Conservation (phyloP, 768 basidiomycete genomes). For the Chiua virens region DNA sequence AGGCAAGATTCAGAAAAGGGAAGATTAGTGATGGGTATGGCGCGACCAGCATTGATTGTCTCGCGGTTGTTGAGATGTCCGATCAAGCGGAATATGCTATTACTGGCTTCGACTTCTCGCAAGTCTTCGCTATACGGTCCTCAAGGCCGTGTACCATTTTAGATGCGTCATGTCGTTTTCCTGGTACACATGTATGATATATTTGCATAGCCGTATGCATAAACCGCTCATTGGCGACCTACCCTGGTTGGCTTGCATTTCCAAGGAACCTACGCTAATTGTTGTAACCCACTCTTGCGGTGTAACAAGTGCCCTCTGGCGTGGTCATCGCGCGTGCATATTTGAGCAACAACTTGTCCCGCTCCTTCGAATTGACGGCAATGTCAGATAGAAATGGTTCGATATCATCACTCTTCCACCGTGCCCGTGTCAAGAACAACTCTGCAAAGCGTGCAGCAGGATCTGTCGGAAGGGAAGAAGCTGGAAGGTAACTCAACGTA, state of each 20-base stretch:
- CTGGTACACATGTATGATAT: too few relatives aligned
- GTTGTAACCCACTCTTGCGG: constrained; percentile 62
- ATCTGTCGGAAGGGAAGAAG: constrained; percentile 69
- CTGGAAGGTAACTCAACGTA: constrained; percentile 72
- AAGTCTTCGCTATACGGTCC: background rate
- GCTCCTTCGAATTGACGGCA: constrained; percentile 79
- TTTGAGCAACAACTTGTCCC: constrained; percentile 85
- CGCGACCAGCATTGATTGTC: background rate
- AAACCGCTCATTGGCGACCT: too few relatives aligned
- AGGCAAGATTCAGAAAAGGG: constrained; percentile 33
- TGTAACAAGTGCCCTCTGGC: constrained; percentile 69
- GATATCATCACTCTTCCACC: constrained; percentile 82
- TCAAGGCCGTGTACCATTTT: too few relatives aligned
- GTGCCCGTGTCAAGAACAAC: constrained; percentile 76
- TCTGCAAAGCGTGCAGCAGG: constrained; percentile 83
- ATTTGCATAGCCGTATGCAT: too few relatives aligned
- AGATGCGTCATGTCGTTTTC: too few relatives aligned
- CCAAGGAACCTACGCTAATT: too few relatives aligned
- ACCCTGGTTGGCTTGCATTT: too few relatives aligned
- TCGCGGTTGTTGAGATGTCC: background rate
- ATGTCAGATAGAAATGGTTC: constrained; percentile 80
- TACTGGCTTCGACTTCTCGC: background rate
- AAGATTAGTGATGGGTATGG: background rate
- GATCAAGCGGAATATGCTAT: background rate
- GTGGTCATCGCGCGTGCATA: constrained; percentile 80